Evolutionary conservation across 208 protist genomes (phyloP).

Genomic region (Crithidia brevicula): DNA sequence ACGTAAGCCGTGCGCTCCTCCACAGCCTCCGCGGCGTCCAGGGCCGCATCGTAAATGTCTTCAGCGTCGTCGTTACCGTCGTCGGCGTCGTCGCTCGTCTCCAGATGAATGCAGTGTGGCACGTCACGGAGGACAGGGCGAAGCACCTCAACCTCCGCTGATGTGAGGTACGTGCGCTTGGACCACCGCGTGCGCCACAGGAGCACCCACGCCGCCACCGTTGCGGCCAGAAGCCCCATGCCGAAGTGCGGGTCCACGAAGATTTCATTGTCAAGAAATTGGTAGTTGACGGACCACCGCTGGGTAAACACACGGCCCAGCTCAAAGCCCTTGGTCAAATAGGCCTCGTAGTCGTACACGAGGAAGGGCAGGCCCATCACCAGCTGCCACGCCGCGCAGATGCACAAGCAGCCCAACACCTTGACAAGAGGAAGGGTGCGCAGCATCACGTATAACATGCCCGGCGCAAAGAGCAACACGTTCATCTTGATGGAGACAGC

Average conservation of each 20-base stretch:
- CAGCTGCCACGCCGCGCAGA: constrained; percentile 71
- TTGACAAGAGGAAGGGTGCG: constrained; percentile 53
- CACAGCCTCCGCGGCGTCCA: too few species aligned
- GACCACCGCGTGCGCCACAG: constrained; percentile 62
- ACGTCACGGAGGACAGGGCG: constrained; percentile 23
- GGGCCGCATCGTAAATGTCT: too few species aligned
- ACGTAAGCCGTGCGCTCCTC: constrained; percentile 19
- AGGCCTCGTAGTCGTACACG: constrained; percentile 40
- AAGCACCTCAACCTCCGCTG: constrained; percentile 7
- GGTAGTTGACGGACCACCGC: constrained; percentile 80
- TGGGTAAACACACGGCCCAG: constrained; percentile 71
- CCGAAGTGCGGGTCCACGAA: constrained; percentile 54
- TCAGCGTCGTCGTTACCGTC: too few species aligned
- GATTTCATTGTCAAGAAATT: constrained; percentile 64
- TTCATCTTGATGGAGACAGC: constrained; percentile 97
- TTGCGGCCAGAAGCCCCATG: constrained; percentile 47
- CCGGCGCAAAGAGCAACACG: constrained; percentile 93
- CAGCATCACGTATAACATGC: constrained; percentile 76
- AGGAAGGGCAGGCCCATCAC: constrained; percentile 71
- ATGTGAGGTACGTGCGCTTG: constrained; percentile 34
- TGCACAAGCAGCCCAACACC: constrained; percentile 56
- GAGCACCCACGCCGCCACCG: constrained; percentile 56
- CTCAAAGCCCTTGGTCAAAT: constrained; percentile 70
- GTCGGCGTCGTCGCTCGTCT: constrained; percentile 1
- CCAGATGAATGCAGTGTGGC: background rate